A percentile compares a stretch with the other conserved stretches of the same genome.
phyloP scores from a whole-genome alignment of 208 protist species.

The Crithidia expoeki region DNA sequence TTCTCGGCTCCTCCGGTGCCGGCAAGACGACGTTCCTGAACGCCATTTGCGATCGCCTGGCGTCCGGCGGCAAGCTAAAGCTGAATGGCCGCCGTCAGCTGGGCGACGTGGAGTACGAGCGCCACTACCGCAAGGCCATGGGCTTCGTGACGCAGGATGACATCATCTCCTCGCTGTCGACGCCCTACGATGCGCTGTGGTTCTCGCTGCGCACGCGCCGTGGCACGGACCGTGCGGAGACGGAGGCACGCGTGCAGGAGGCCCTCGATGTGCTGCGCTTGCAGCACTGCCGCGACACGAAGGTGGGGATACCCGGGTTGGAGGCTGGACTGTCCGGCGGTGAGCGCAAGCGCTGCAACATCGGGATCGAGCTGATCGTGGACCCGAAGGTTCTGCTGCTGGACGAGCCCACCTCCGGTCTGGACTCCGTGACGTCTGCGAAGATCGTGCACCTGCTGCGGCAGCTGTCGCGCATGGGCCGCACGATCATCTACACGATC shows the following conservation, averaged over 20 bases:
- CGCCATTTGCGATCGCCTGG: constrained; percentile 73
- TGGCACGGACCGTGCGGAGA: constrained; percentile 43
- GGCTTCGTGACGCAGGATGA: constrained; percentile 88
- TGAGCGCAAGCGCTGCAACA: constrained; percentile 88
- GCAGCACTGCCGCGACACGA: constrained; percentile 61
- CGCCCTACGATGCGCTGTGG: constrained; percentile 66
- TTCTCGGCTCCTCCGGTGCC: constrained; percentile 85
- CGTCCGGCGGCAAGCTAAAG: constrained; percentile 35
- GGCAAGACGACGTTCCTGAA: constrained; percentile 80
- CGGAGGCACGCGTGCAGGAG: constrained; percentile 58
- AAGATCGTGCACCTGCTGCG: constrained; percentile 82
- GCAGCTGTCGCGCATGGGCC: constrained; percentile 68
- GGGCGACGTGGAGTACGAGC: constrained; percentile 62
- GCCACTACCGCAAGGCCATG: constrained; percentile 64
- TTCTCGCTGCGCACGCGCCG: constrained; percentile 82
- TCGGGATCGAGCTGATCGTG: constrained; percentile 89
- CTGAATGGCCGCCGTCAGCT: constrained; percentile 63
- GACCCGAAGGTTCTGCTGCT: constrained; percentile 87
- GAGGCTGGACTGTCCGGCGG: constrained; percentile 83
- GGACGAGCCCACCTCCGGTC: constrained; percentile 90
- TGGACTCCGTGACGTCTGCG: constrained; percentile 88
- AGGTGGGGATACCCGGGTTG: constrained; percentile 76
- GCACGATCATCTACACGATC: constrained; percentile 94
- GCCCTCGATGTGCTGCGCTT: constrained; percentile 72
- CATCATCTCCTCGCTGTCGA: constrained; percentile 68